These are phyloP conservation scores for Endogone sp. DNA, from an alignment of 192 early-diverging fungal species.

Conservation along the genomic window DNA sequence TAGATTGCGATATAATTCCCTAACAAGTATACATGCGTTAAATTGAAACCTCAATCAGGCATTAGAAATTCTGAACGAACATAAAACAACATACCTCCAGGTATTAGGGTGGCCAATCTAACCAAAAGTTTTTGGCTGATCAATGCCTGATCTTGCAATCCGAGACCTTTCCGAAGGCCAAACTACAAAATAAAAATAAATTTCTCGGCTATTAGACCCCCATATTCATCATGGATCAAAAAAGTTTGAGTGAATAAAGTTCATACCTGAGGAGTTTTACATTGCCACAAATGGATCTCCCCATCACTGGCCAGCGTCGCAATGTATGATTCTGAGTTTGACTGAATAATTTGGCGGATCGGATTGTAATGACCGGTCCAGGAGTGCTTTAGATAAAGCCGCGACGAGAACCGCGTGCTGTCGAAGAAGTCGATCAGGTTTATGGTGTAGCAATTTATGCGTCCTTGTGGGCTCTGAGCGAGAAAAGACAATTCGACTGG, in stretches of 20 bases:
- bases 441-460: conserved; percentile 63
- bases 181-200: neutral
- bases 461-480: conserved; percentile 53
- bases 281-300: conserved; percentile 50
- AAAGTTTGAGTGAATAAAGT: neutral
- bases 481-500: conserved; percentile 61
- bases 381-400: conserved; percentile 51
- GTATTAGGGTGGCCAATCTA: neutral
- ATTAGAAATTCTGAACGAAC: neutral
- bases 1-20: conserved; percentile 19
- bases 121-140: neutral
- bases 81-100: neutral
- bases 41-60: neutral
- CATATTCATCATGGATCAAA: no score
- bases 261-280: conserved; percentile 46
- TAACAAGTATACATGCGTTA: neutral
- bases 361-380: conserved; percentile 65
- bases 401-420: conserved; percentile 47
- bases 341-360: conserved; percentile 40
- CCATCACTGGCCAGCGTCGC: conserved; percentile 46
- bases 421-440: conserved; percentile 79
- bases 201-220: neutral
- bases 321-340: conserved; percentile 34
- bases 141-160: neutral
- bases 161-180: neutral